Conservation (phyloP, 176 grass and related monocot genomes). For the Aechmea fasciata region DNA sequence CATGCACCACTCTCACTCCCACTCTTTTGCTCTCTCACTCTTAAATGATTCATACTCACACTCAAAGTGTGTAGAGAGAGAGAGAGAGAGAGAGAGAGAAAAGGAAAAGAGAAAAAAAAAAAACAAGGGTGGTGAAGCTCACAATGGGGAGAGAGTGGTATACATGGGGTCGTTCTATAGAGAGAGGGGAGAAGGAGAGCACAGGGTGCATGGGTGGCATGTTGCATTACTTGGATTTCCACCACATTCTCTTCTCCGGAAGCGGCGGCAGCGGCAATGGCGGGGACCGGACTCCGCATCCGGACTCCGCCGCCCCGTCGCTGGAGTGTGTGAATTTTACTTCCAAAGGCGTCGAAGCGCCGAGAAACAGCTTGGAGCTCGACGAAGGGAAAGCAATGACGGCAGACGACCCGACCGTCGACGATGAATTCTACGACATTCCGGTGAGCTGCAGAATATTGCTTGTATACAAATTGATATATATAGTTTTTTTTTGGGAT, state of each 20-base stretch:
- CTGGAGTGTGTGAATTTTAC: not conserved
- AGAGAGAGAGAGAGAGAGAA: not conserved
- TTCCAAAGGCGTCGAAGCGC: conserved; percentile 47
- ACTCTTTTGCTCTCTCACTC: not conserved
- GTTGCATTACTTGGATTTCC: conserved; percentile 51
- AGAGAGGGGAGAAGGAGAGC: conserved; percentile 7
- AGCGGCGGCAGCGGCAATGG: conserved; percentile 35
- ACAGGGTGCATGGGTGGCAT: conserved; percentile 88
- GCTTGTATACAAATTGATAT: not conserved
- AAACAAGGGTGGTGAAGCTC: not conserved
- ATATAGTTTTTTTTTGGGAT: not conserved
- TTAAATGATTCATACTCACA: too few species aligned
- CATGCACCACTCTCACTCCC: conserved; percentile 1
- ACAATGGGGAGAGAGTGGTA: conserved; percentile 43
- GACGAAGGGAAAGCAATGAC: conserved; percentile 12
- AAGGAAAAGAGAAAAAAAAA: not conserved
- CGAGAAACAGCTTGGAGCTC: conserved; percentile 80
- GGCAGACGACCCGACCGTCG: not conserved
- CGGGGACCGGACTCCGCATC: conserved; percentile 25
- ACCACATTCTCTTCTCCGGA: conserved; percentile 46
- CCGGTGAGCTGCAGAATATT: conserved; percentile 16
- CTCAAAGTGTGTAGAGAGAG: too few species aligned
- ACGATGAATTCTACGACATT: conserved; percentile 35
- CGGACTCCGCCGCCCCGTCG: not conserved
- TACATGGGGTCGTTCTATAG: conserved; percentile 26